phyloP scores from a whole-genome alignment of 2,329 filamentous ascomycete species.

The Periconia sp. region DNA sequence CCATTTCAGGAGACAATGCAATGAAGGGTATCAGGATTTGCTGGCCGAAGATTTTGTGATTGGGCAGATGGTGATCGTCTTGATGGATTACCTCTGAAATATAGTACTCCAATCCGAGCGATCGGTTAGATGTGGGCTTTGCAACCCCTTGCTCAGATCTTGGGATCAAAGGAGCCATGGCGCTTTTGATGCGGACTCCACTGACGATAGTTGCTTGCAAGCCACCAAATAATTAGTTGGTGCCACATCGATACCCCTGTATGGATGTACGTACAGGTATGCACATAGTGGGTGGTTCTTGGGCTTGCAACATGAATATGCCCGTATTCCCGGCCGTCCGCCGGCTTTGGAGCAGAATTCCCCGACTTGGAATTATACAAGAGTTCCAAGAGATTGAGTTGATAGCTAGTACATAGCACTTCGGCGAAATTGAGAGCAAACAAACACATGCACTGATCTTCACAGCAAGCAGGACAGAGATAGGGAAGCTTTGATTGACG shows the following conservation, averaged over 20 bases:
- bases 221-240: neutral
- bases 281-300: neutral
- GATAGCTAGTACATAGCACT: no score
- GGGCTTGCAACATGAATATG: neutral
- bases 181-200: neutral
- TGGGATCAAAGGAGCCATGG: neutral
- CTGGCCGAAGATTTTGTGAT: neutral
- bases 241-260: neutral
- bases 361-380: no score
- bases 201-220: neutral
- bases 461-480: no score
- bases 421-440: no score
- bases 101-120: neutral
- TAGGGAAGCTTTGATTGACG: no score
- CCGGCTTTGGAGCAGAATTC: no score
- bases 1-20: neutral
- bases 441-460: no score
- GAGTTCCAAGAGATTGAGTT: no score
- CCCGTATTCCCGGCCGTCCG: no score
- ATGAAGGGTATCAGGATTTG: neutral
- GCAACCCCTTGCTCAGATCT: neutral
- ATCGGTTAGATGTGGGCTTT: neutral
- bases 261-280: neutral
- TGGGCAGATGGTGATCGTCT: neutral
- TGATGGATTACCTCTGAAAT: neutral